phyloP scores from a whole-genome alignment of 2,329 filamentous ascomycete genomes.

The Gnomoniopsis smithogilvyi region DNA sequence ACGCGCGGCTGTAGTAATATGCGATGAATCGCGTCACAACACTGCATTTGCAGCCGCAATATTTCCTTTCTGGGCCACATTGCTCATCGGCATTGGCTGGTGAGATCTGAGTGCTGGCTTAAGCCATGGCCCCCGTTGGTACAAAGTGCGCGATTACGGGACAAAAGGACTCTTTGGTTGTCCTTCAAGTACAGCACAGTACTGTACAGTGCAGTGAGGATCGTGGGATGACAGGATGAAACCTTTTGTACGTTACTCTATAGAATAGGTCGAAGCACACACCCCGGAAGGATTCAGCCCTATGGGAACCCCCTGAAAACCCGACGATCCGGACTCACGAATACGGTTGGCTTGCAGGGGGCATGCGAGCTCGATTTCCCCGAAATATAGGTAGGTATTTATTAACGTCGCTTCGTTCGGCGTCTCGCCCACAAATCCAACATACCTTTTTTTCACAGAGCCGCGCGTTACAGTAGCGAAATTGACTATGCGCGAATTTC shows the following conservation, averaged over 20 bases:
- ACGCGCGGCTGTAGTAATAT: neutral
- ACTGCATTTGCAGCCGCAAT: neutral
- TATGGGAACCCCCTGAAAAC: neutral
- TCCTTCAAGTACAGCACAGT: neutral
- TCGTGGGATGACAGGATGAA: too few species aligned
- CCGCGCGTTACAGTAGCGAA: too few species aligned
- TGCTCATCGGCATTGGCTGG: neutral
- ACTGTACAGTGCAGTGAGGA: neutral
- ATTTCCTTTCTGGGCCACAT: neutral
- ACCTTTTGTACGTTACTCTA: too few species aligned
- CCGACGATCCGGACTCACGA: neutral
- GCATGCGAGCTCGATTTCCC: too few species aligned
- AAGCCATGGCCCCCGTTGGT: neutral
- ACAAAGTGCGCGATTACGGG: neutral
- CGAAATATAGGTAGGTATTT: too few species aligned
- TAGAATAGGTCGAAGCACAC: too few species aligned
- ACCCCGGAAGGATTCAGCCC: conserved; percentile 3
- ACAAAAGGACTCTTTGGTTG: conserved; percentile 2
- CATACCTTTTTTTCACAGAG: too few species aligned
- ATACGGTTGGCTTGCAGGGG: too few species aligned
- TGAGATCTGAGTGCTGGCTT: neutral
- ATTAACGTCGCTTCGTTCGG: too few species aligned
- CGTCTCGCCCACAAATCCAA: too few species aligned
- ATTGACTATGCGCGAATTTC: too few species aligned
- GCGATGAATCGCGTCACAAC: neutral